A percentile compares a stretch with the other conserved stretches of the same genome.
Conservation (phyloP, 2,329 filamentous ascomycete species). For the Aaosphaeria pasadenensis region DNA sequence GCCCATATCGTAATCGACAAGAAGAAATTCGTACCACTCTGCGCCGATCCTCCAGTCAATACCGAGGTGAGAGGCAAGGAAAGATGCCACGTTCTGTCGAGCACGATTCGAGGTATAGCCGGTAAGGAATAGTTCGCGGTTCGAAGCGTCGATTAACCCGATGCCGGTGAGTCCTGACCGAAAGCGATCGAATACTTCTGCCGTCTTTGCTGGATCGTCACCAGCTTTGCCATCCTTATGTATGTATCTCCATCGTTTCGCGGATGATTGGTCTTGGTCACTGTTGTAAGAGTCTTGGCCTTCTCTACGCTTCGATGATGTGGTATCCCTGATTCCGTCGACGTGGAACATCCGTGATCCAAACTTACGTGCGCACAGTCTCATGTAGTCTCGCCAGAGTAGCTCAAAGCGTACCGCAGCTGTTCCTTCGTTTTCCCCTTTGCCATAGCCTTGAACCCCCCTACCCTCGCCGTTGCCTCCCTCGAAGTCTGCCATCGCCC, state of each 20-base stretch:
- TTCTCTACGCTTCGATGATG: conserved; percentile 12
- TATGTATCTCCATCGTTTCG: conserved; percentile 29
- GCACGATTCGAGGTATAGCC: conserved; percentile 77
- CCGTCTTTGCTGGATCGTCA: conserved; percentile 43
- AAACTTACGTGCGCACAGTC: conserved; percentile 71
- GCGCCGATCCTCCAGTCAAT: conserved; percentile 80
- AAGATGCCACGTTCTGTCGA: conserved; percentile 73
- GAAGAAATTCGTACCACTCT: conserved; percentile 75
- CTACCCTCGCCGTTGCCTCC: conserved; percentile 49
- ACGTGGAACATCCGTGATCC: conserved; percentile 61
- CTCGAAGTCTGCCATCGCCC: conserved; percentile 67
- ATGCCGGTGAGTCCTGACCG: conserved; percentile 68
- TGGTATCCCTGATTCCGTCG: conserved; percentile 58
- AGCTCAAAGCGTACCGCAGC: conserved; percentile 69
- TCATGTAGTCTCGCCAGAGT: conserved; percentile 77
- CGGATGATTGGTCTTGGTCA: conserved; percentile 40
- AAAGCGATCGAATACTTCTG: conserved; percentile 54
- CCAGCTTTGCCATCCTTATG: conserved; percentile 28
- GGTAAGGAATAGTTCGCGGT: conserved; percentile 70
- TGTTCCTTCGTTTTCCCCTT: conserved; percentile 71
- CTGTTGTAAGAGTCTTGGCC: conserved; percentile 1
- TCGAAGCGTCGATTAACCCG: conserved; percentile 73
- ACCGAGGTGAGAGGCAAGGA: conserved; percentile 67
- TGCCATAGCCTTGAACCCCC: conserved; percentile 54
- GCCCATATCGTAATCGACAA: conserved; percentile 73